Conservation (phyloP, 2,329 filamentous ascomycete genomes). For the Penicillium sp. region DNA sequence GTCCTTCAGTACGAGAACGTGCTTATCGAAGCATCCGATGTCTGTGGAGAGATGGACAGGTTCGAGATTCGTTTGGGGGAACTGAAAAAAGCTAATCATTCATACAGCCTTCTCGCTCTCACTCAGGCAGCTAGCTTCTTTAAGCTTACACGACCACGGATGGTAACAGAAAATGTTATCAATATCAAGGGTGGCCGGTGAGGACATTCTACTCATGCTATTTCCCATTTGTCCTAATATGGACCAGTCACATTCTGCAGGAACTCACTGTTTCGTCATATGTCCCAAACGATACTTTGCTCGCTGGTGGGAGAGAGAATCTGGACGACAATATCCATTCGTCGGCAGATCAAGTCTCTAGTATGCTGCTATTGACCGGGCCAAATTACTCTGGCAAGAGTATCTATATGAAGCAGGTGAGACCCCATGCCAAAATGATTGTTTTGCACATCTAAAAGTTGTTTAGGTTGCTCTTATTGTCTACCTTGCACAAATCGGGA, state of each 20-base stretch:
- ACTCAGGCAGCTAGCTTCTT: slow-evolving; percentile 71
- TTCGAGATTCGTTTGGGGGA: slow-evolving; percentile 20
- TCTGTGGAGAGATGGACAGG: slow-evolving; percentile 79
- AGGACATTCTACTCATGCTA: slow-evolving; percentile 10
- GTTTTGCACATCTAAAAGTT: slow-evolving; percentile 5
- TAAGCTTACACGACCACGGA: slow-evolving; percentile 61
- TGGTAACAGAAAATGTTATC: slow-evolving; percentile 66
- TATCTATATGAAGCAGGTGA: slow-evolving; percentile 79
- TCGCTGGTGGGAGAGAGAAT: slow-evolving; percentile 53
- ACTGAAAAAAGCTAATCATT: background rate
- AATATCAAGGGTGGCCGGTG: slow-evolving; percentile 69
- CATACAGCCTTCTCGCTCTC: slow-evolving; percentile 66
- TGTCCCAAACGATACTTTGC: slow-evolving; percentile 72
- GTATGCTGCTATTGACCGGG: slow-evolving; percentile 76
- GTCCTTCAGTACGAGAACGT: slow-evolving; percentile 64
- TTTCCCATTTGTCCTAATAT: slow-evolving; percentile 7
- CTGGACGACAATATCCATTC: background rate
- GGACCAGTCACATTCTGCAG: slow-evolving; percentile 67
- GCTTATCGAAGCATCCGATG: slow-evolving; percentile 65
- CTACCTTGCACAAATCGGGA: slow-evolving; percentile 84
- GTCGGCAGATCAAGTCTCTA: slow-evolving; percentile 45
- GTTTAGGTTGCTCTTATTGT: slow-evolving; percentile 69
- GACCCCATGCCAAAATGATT: background rate
- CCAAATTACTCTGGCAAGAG: slow-evolving; percentile 98
- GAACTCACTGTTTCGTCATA: slow-evolving; percentile 76